Evolutionary conservation across 2,329 filamentous ascomycete genomes (phyloP), one percentile per base, ranked within the genome.

Genomic region (Monilinia fructicola): DNA sequence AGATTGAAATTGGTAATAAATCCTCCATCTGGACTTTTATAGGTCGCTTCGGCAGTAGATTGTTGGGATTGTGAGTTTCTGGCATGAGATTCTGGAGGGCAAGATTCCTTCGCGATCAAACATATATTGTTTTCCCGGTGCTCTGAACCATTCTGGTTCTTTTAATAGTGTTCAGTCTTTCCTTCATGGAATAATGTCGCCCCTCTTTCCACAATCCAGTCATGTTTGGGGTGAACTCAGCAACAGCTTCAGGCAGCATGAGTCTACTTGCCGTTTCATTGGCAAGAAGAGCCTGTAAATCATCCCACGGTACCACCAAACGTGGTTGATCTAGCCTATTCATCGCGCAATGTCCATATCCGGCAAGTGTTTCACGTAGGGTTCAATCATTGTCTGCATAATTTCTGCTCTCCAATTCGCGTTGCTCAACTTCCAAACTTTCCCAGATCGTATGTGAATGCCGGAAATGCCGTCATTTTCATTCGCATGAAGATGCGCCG

Each of bases 291-390:
- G 78, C 77, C 31, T 83, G 79, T 65, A 89, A 81, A 18, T 83
- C 79, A 64, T 88, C 81, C 77, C 82, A 86, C 12, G 85, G 81
- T 3, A 87, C 84, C 40, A 89, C 77, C n/a, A 90, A 75, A 28
- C 87, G 81, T 38, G 87, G 82, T 74, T 90, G 85, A 74, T 89
- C 87, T 77, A 87, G 81, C 63, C 82, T 80, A 73, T 90, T 89
- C 78, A 89, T 85, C 14, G 86, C 14, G 86, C 83, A 79, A 89
- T 87, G 73, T 89, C 86, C 74, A 90, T 83, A 69, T 90, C 86
- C 5, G 87, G 87, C 28, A 90, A 74, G 60, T 81, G 78, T 18
- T 80, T 74, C 35, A 83, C 81, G 46, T 87, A 84, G 71, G 28
- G 75, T 54, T 73, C 46, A 4, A 79, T 69, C 72, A 77, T 75